Percentiles rank a stretch among this genome's conserved stretches.
Conservation (phyloP, 345 rosid species). For the Populus ilicifolia region DNA sequence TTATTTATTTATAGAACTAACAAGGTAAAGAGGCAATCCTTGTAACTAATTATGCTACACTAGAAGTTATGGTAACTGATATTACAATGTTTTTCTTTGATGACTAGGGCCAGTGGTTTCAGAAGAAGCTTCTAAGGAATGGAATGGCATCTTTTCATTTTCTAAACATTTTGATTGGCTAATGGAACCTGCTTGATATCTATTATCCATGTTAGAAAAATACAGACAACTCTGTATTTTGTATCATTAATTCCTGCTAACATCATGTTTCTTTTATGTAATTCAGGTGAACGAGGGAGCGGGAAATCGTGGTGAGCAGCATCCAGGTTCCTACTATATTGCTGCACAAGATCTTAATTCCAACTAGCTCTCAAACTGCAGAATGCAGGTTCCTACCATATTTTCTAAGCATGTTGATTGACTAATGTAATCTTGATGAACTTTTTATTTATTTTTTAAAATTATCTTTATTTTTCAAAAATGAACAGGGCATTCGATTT, state of each 20-base stretch:
- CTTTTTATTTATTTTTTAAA: too few relatives aligned
- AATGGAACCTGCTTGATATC: neutral
- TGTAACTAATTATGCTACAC: neutral
- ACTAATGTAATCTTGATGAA: neutral
- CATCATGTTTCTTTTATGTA: neutral
- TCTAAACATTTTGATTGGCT: too few relatives aligned
- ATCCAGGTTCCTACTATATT: conserved; percentile 21
- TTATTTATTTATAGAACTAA: conserved; percentile 75
- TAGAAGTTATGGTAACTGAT: neutral
- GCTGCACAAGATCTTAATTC: neutral
- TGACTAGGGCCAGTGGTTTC: conserved; percentile 75
- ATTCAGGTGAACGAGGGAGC: conserved; percentile 45
- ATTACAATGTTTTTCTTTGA: conserved; percentile 6
- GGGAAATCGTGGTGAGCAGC: conserved; percentile 13
- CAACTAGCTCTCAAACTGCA: neutral
- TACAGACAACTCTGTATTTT: neutral
- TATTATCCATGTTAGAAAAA: neutral
- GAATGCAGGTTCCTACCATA: conserved; percentile 24
- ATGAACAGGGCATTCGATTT: too few relatives aligned
- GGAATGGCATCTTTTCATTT: conserved; percentile 25
- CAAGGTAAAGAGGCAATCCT: conserved; percentile 47
- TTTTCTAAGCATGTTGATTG: neutral
- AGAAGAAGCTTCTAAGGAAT: conserved; percentile 70
- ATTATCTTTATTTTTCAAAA: too few relatives aligned
- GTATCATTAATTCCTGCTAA: conserved; percentile 3